Base-by-base conservation (phyloP, 306 rosid species). In the Herpetospermum pedunculosum region DNA sequence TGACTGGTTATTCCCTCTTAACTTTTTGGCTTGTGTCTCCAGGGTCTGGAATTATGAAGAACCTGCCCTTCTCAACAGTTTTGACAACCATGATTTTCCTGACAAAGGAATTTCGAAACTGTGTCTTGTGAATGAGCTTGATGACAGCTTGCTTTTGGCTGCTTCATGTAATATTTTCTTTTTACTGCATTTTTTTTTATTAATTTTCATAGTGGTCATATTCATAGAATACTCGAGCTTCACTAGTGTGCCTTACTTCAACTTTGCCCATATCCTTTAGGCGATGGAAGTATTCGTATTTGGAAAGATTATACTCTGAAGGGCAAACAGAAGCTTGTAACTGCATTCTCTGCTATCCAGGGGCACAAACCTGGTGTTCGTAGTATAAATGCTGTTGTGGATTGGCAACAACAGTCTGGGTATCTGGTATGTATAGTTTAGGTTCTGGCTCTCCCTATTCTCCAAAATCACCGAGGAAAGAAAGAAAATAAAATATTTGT, bases 391-490 rank as follows among this genome's bases (percentile, higher is more conserved):
- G 93, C 95, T 64, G 96, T 89, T 79, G 99, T 95, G 72, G 99
- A 95, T 84, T 95, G 99, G 99, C 99, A 95, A 75, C 99, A 95
- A 63, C 99, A 89, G 73, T 82, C 89, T 43, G 99, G 99, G 40
- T 95, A 91, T 84, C 88, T 95, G 95, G 99, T 95, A 89, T 38
- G 52, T 19, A 71, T 63, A 6, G 32, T 9, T 16, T 44, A 4
- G 57, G 4, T 28, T 26, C 41, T 46, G 15, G 28, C 19, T 3
- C 3, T 37, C 23, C 18, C 41, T 41, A 1, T 25, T 67, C 47
- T 29, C 15, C 7, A 9, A 63, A 63, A 19, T 37, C 32, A 2
- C 8, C 5, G 53, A 18, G 23, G 53, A 48, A 34, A 34, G 26
- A 30, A 14, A 26, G 7, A 7, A 46, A 40, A 69, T 18, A 68